Conservation (phyloP, 1,284 basidiomycete genomes). For the Rhodotorula sp. region DNA sequence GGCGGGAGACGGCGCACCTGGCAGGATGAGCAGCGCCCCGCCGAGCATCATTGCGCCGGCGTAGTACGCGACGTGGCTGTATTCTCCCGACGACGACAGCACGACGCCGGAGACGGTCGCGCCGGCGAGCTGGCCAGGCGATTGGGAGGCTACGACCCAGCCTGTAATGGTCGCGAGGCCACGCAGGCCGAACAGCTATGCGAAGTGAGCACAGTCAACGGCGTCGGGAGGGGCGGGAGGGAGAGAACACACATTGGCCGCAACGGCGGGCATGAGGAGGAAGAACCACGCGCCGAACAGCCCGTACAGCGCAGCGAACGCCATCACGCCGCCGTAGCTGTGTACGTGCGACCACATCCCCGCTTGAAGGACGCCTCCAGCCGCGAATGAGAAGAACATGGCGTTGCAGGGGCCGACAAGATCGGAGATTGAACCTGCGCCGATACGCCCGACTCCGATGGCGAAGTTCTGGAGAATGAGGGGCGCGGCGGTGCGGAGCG, state of each 20-base stretch:
- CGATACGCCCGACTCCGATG: slow-evolving; percentile 37
- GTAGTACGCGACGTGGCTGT: slow-evolving; percentile 26
- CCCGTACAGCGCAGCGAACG: slow-evolving; percentile 29
- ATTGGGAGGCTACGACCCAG: slow-evolving; percentile 34
- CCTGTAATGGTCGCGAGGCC: slow-evolving; percentile 40
- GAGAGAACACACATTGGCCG: slow-evolving; percentile 12
- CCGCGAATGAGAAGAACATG: slow-evolving; percentile 33
- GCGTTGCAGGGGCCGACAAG: slow-evolving; percentile 37
- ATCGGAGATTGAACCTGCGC: slow-evolving; percentile 37
- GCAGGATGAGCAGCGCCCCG: slow-evolving; percentile 20
- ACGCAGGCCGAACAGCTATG: slow-evolving; percentile 36
- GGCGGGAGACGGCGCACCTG: slow-evolving; percentile 5
- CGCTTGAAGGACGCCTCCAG: slow-evolving; percentile 36
- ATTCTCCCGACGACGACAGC: slow-evolving; percentile 6
- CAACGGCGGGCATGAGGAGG: slow-evolving; percentile 13
- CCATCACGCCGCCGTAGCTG: slow-evolving; percentile 29
- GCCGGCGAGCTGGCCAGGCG: slow-evolving; percentile 33
- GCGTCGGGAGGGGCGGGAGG: not conserved
- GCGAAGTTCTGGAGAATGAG: slow-evolving; percentile 38
- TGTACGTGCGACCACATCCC: slow-evolving; percentile 33
- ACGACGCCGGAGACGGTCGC: slow-evolving; percentile 34
- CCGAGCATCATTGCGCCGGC: slow-evolving; percentile 27
- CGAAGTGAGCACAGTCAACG: not conserved
- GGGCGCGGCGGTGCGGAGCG: slow-evolving; percentile 32
- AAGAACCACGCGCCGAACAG: slow-evolving; percentile 33